Evolutionary conservation across 805 yeast species (phyloP), one percentile per base, ranked within the genome.

Genomic region (Kluyveromyces siamensis): DNA sequence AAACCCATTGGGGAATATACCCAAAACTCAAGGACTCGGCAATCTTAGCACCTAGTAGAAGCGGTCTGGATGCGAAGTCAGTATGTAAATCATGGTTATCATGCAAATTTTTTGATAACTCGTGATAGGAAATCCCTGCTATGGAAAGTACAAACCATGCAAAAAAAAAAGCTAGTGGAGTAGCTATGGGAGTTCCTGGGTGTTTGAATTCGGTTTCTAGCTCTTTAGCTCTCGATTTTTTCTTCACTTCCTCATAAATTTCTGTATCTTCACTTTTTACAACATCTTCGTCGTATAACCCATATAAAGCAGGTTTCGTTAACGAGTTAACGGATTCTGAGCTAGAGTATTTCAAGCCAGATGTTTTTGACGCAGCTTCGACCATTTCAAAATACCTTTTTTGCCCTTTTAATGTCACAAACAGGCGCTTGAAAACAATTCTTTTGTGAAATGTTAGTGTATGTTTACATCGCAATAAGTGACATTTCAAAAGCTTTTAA

Each of bases 41-140:
- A 6, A 66, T 55, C 54, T 59, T 56, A 37, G 58, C 64, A 18
- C 62, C 73, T 11, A 71, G 62, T 27, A 65, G 66, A 56, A 66
- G 68, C 46, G 75, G 79, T 57, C 67, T 68, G 41, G 70, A 66
- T 16, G 76, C 66, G 49, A 73, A 56, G 39, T 67, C 62, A 11
- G 69, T 67, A 16, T 68, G 73, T 39, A 70, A 66, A 43, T 71
- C 69, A 53, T 76, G 81, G 47, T 72, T 73, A 52, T 67, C 75
- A 59, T 77, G 78, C 48, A 80, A 67, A 53, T 77, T 77, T 47
- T 69, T 72, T 10, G 79, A 72, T 38, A 81, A 62, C 51, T 70
- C 76, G 57, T 80, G 75, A 61, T 79, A 80, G 8, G 75, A 55
- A 45, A 72, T 74, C 10, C 87, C 85, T 27, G 75, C 69, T 5